Evolutionary conservation across 2,329 filamentous ascomycete species (phyloP).

Genomic region (Microdochium paspali): DNA sequence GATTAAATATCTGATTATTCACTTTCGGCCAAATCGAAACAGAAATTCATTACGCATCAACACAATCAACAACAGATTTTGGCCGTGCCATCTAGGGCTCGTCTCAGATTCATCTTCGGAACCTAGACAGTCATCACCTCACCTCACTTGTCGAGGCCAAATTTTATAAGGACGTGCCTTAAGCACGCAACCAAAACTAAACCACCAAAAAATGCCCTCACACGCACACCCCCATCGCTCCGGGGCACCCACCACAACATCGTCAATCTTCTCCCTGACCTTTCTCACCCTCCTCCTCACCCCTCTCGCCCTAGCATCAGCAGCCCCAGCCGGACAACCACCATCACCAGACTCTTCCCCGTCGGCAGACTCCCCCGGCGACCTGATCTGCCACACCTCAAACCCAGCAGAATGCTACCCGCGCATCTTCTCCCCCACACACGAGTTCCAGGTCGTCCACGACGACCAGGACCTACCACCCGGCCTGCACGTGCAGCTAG

Average conservation of each 20-base stretch:
- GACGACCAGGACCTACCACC: constrained; percentile 56
- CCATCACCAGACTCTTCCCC: constrained; percentile 18
- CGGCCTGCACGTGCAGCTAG: constrained; percentile 57
- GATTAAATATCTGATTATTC: not conserved
- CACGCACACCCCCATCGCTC: constrained; percentile 1
- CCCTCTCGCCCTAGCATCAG: constrained; percentile 13
- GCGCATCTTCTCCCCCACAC: constrained; percentile 50
- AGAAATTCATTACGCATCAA: not conserved
- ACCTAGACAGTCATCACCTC: too few relatives aligned
- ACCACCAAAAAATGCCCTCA: not conserved
- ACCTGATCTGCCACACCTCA: constrained; percentile 56
- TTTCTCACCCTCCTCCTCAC: constrained; percentile 8
- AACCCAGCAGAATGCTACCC: constrained; percentile 57
- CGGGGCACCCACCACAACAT: constrained; percentile 6
- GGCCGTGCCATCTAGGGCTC: too few relatives aligned
- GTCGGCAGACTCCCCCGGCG: constrained; percentile 27
- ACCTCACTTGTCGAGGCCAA: too few relatives aligned
- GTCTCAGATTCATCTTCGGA: too few relatives aligned
- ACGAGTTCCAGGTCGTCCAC: constrained; percentile 53
- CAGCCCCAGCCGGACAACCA: constrained; percentile 19
- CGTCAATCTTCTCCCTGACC: constrained; percentile 5
- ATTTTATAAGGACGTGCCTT: too few relatives aligned
- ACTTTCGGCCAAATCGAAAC: too few relatives aligned
- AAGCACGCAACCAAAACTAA: not conserved
- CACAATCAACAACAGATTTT: not conserved